Conservation (phyloP, 106 monocot genomes). For the Posidonia australis region DNA sequence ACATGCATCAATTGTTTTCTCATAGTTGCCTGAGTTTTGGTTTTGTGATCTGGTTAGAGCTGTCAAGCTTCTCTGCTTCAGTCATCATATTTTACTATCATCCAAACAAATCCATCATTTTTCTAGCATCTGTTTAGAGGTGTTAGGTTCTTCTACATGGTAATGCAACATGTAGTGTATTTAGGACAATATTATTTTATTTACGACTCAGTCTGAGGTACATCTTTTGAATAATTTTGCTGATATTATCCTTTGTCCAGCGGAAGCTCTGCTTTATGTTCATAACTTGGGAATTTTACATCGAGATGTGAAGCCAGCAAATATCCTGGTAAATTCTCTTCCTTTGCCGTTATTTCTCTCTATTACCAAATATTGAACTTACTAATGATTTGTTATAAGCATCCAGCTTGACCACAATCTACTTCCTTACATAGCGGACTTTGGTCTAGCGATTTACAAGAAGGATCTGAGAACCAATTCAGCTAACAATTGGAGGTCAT, state of each 20-base stretch:
- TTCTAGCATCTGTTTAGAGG: too few species aligned
- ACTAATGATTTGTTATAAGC: neutral
- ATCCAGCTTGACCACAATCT: constrained; percentile 60
- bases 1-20: too few species aligned
- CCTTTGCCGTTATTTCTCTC: neutral
- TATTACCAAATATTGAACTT: neutral
- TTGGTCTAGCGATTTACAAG: constrained; percentile 75
- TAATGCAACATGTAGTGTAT: too few species aligned
- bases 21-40: too few species aligned
- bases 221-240: too few species aligned
- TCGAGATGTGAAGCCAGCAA: constrained; percentile 91
- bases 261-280: constrained; percentile 64
- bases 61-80: too few species aligned
- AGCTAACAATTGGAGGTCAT: constrained; percentile 71
- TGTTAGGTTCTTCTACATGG: too few species aligned
- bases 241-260: constrained; percentile 26
- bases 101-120: too few species aligned
- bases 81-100: too few species aligned
- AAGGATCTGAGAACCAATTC: constrained; percentile 61
- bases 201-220: too few species aligned
- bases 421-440: constrained; percentile 80
- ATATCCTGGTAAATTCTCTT: constrained; percentile 59
- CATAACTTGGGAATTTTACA: constrained; percentile 76
- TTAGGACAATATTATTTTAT: too few species aligned
- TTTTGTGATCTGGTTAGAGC: too few species aligned